Percentiles rank a stretch among this genome's conserved stretches.
These are phyloP conservation scores for Leccinum incarnatum DNA, from an alignment of 768 basidiomycete species.

Conservation along the genomic window DNA sequence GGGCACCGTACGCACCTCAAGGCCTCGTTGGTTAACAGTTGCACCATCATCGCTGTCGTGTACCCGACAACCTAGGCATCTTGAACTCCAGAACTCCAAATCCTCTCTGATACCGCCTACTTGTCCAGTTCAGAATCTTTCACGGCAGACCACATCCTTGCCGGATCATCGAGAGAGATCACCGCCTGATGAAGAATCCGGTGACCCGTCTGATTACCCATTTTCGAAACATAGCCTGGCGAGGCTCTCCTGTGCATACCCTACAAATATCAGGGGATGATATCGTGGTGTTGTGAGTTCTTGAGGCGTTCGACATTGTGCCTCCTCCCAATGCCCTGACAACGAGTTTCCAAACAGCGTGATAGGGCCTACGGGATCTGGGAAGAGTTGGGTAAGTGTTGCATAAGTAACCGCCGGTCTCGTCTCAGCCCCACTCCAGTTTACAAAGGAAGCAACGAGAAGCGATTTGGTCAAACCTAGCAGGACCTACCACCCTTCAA, in stretches of 20 bases:
- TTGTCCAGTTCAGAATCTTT: neutral
- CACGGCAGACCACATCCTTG: neutral
- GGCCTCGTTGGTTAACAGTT: neutral
- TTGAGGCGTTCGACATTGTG: neutral
- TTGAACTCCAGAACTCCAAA: neutral
- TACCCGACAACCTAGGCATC: neutral
- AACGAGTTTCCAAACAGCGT: conserved; percentile 2
- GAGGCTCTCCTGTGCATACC: conserved; percentile 1
- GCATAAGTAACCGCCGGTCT: too few species aligned
- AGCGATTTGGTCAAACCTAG: neutral
- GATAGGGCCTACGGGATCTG: conserved; percentile 18
- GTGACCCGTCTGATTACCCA: neutral
- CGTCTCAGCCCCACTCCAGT: conserved; percentile 3
- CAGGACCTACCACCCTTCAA: conserved; percentile 3
- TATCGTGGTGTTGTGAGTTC: conserved; percentile 21
- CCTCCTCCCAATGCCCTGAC: neutral
- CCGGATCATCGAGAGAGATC: neutral
- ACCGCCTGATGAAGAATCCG: neutral
- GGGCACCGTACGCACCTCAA: neutral
- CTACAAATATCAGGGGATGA: conserved; percentile 10
- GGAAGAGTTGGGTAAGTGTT: conserved; percentile 21
- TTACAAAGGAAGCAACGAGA: conserved; percentile 11
- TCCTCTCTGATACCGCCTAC: neutral
- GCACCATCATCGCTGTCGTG: neutral
- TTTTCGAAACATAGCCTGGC: conserved; percentile 1